phyloP scores from a whole-genome alignment of 257 asterid species.

The Solanum phureja region DNA sequence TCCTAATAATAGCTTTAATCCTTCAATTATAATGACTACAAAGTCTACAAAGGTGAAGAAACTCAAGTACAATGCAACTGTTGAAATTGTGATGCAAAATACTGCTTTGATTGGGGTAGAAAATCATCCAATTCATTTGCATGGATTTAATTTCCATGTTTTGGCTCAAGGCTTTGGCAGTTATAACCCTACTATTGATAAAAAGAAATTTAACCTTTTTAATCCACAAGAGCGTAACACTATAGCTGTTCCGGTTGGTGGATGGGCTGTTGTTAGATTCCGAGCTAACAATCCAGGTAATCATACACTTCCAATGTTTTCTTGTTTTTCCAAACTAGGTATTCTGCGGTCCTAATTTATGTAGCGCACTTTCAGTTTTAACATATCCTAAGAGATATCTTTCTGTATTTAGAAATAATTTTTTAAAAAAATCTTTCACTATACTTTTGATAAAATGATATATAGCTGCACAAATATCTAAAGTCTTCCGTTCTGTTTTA shows the following conservation, averaged over 20 bases:
- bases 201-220: background rate
- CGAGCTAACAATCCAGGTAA: constrained; percentile 3
- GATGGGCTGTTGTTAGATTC: constrained; percentile 4
- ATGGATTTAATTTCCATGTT: background rate
- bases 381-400: background rate
- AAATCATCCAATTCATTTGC: constrained; percentile 5
- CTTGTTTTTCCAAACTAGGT: background rate
- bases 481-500: background rate
- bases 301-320: background rate
- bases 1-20: background rate
- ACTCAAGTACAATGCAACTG: background rate
- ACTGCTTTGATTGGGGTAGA: background rate
- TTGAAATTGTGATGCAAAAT: background rate
- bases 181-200: background rate
- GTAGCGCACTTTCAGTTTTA: background rate
- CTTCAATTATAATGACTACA: background rate
- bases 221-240: constrained; percentile 5
- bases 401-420: background rate
- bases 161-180: constrained; percentile 4
- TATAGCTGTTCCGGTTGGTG: background rate
- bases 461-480: background rate
- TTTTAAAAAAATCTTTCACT: background rate
- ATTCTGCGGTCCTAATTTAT: background rate
- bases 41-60: constrained; percentile 6
- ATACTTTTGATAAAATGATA: background rate